Evolutionary conservation across 129 eudicot genomes (phyloP).

Genomic region (Flaveria linearis): DNA sequence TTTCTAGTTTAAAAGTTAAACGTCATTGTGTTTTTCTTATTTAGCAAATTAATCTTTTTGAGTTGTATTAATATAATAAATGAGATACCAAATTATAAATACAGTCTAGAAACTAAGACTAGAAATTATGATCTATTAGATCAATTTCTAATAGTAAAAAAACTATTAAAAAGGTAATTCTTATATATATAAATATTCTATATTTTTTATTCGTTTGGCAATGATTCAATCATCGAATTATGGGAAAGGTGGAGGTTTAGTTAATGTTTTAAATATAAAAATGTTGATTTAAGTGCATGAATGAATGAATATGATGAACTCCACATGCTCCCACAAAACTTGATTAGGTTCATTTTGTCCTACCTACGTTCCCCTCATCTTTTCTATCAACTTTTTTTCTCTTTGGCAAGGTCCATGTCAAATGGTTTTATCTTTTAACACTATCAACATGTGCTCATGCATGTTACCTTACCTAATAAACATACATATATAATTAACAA

Average conservation of each 20-base stretch:
- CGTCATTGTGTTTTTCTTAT: no score
- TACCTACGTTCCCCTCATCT: slow-evolving; percentile 19
- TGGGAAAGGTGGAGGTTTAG: slow-evolving; percentile 16
- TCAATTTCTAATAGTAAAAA: no score
- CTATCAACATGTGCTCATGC: slow-evolving; percentile 23
- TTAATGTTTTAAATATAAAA: slow-evolving; percentile 4
- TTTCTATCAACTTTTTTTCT: slow-evolving; percentile 6
- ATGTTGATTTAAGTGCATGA: slow-evolving; percentile 3
- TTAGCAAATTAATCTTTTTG: no score
- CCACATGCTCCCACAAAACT: slow-evolving; percentile 33
- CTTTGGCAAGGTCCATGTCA: neutral
- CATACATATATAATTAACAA: neutral
- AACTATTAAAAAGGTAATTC: no score
- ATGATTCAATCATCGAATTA: slow-evolving; percentile 25
- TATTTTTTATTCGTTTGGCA: slow-evolving; percentile 5
- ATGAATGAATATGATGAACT: slow-evolving; percentile 28
- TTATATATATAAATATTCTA: neutral
- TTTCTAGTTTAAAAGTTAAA: no score
- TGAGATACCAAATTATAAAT: no score
- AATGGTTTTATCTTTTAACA: slow-evolving; percentile 4
- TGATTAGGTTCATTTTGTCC: slow-evolving; percentile 14
- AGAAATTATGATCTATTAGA: no score
- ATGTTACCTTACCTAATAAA: slow-evolving; percentile 33
- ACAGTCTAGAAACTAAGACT: no score
- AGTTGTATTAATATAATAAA: neutral